Evolutionary conservation across 257 asterid species (phyloP), one percentile per base, ranked within the genome.

Genomic region (Lithospermum erythrorhizon): DNA sequence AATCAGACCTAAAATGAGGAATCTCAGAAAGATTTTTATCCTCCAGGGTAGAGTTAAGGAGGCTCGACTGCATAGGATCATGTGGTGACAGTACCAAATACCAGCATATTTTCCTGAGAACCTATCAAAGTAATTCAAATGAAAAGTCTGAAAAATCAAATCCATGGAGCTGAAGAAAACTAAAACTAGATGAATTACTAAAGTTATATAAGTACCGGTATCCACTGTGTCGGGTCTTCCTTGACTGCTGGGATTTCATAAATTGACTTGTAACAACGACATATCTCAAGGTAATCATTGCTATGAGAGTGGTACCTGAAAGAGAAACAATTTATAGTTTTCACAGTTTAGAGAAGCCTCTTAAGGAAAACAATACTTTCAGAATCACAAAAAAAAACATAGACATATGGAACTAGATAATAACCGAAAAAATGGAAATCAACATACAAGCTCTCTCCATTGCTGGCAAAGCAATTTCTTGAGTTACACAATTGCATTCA

Each of bases 51-150:
- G 94, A 75, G 72, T 88, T 86, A 53, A 85, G 96, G 73, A 91
- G 98, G 82, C 96, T 91, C 49, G 98, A 86, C 72, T 88, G 98
- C 98, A 88, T 83, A 24, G 98, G 81, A 74, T 86, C 98, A 65
- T 88, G 85, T 64, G 98, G 98, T 47, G 98, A 74, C 74, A 91
- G 69, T 60, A 86, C 98, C 75, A 91, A 70, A 67, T 83, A 81
- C 98, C 98, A 91, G 79, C 96, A 91, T 70, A 91, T 88, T 81
- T 91, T 91, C 73, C 98, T 82, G 73, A 91, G 82, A 23, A 91
- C 94, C 98, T 91, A 71, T 63, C 60, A 55, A 41, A 53, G 6
- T 62, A 78, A 41, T 61, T 21, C 37, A 15, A 55, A 55, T 60
- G 45, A 47, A 56, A 19, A 22, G 19, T 56, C 41, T 29, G 22